Evolutionary conservation across 2,329 filamentous ascomycete genomes (phyloP), one percentile per base, ranked within the genome.

Genomic region (Penicillium glabrum): DNA sequence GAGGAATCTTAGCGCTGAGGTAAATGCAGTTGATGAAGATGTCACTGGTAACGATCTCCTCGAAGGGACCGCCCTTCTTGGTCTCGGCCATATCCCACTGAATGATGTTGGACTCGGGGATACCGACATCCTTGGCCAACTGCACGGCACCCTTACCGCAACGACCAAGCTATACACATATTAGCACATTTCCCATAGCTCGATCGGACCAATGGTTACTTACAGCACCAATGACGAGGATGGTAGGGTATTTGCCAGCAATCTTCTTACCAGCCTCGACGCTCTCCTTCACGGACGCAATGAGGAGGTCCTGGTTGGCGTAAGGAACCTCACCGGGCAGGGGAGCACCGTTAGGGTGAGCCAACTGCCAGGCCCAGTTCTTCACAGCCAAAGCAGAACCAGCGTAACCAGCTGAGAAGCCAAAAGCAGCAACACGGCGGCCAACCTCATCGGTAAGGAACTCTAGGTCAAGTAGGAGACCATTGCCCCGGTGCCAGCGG

Each of bases 121-220:
- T 82, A 56, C 92, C 93, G 14, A 87, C 88, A 75, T 88, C 86
- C 65, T 85, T 79, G 73, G 89, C 90, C 57, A 93, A 80, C 66
- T 96, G 89, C 37, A 93, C 87, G 21, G 93, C 93, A 60, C 93
- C 93, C 46, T 83, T 86, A 54, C 93, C 92, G 71, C 93, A 97
- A 64, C 93, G 86, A 60, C 73, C 73, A 51, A 75, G 70, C 39
- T 41, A 41, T 23, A 41, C 3, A 6, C 19, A 13, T 23, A 23
- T 41, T 23, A 41, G 39, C 39, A 23, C 10, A 11, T 14, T 3
- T 3, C 4, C 7, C 19, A 19, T 23, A 41, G 10, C 19, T 41
- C 39, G 2, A 41, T 41, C 9, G 23, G 14, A 21, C 16, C 11
- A 39, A 9, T 41, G 5, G 10, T 23, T 23, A 41, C 39, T 41